Conservation (phyloP, 1,284 basidiomycete species). For the Cerioporus squamosus region DNA sequence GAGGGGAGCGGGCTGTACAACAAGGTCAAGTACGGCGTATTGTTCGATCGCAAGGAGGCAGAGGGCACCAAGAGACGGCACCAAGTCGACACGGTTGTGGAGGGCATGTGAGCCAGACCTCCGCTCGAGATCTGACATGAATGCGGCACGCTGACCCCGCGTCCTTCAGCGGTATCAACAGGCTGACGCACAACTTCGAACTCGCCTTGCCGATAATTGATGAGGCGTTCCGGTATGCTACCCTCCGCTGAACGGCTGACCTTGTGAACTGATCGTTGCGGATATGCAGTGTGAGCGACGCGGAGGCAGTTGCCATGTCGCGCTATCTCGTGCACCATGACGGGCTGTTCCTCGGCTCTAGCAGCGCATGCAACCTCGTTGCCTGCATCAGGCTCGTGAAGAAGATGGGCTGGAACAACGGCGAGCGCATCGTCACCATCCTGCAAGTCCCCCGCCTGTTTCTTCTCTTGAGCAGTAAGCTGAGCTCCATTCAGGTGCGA, state of each 20-base stretch:
- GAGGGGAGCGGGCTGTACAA: slow-evolving; percentile 96
- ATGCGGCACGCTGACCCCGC: background rate
- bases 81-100: slow-evolving; percentile 92
- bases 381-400: slow-evolving; percentile 83
- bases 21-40: slow-evolving; percentile 92
- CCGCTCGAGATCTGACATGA: background rate
- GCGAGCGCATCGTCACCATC: slow-evolving; percentile 81
- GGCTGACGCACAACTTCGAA: slow-evolving; percentile 86
- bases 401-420: slow-evolving; percentile 68
- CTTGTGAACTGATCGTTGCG: background rate
- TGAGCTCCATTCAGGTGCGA: slow-evolving; percentile 68
- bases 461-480: background rate
- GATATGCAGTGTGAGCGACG: slow-evolving; percentile 75
- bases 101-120: slow-evolving; percentile 71
- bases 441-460: slow-evolving; percentile 52
- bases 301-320: slow-evolving; percentile 92
- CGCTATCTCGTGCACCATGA: slow-evolving; percentile 88
- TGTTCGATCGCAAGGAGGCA: slow-evolving; percentile 91
- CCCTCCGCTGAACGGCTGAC: too few relatives aligned
- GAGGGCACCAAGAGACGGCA: slow-evolving; percentile 95
- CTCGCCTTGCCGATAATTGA: slow-evolving; percentile 82
- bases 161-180: slow-evolving; percentile 79
- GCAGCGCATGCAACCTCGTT: slow-evolving; percentile 94
- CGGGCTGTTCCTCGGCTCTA: slow-evolving; percentile 95
- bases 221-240: slow-evolving; percentile 80